Conservation (phyloP, 345 rosid species). For the Euphorbia tirucalli region DNA sequence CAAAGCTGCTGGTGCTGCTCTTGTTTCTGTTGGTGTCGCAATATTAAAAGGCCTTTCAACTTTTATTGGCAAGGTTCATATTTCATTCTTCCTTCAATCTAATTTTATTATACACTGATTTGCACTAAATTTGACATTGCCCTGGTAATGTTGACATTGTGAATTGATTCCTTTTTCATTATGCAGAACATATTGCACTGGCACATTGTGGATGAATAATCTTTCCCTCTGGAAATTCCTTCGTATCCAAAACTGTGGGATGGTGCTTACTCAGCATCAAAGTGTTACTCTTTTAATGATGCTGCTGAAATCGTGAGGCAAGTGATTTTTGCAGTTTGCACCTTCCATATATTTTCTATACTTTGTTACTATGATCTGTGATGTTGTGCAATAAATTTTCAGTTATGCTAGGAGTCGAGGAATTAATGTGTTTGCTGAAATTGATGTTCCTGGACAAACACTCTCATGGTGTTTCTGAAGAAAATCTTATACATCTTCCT, state of each 20-base stretch:
- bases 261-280: slow-evolving; percentile 57
- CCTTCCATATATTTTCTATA: slow-evolving; percentile 1
- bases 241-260: slow-evolving; percentile 75
- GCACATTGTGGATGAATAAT: slow-evolving; percentile 71
- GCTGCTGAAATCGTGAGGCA: slow-evolving; percentile 66
- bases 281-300: slow-evolving; percentile 55
- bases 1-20: no score
- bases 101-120: no score
- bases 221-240: slow-evolving; percentile 71
- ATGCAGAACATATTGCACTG: slow-evolving; percentile 71
- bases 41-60: no score
- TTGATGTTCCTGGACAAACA: slow-evolving; percentile 81
- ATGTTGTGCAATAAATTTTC: slow-evolving; percentile 17
- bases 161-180: slow-evolving; percentile 7
- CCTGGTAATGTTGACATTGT: neutral
- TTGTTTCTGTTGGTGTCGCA: no score
- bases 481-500: slow-evolving; percentile 2
- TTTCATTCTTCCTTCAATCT: no score
- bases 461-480: slow-evolving; percentile 45
- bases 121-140: neutral
- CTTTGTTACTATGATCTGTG: slow-evolving; percentile 3
- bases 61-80: no score
- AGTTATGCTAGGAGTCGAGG: slow-evolving; percentile 61
- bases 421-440: slow-evolving; percentile 63
- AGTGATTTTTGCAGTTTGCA: slow-evolving; percentile 19